These are phyloP conservation scores for Bocquillonia castaneifolia DNA, from an alignment of 441 rosid species.

Conservation along the genomic window DNA sequence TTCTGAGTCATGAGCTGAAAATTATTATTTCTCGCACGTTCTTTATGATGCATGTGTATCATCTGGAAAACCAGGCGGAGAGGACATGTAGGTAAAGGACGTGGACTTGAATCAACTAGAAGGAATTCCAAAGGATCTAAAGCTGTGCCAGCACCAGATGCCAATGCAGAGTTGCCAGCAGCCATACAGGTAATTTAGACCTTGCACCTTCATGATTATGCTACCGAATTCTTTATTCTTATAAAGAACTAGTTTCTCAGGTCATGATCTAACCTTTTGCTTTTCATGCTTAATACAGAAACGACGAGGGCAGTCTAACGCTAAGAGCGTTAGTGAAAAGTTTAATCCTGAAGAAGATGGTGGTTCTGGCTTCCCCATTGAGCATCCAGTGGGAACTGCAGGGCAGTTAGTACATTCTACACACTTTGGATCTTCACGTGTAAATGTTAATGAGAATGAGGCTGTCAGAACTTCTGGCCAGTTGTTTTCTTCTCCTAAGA, in stretches of 20 bases:
- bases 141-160: slow-evolving; percentile 59
- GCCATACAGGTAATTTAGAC: slow-evolving; percentile 47
- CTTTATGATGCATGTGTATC: slow-evolving; percentile 6
- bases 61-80: slow-evolving; percentile 40
- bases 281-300: slow-evolving; percentile 37
- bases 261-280: neutral
- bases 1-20: neutral
- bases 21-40: neutral
- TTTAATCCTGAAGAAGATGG: slow-evolving; percentile 40
- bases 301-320: slow-evolving; percentile 34
- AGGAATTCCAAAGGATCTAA: slow-evolving; percentile 40
- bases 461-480: slow-evolving; percentile 23
- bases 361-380: slow-evolving; percentile 46
- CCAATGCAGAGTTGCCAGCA: slow-evolving; percentile 59
- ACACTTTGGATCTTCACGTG: slow-evolving; percentile 27
- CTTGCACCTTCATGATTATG: neutral
- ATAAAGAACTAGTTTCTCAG: neutral
- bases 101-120: slow-evolving; percentile 35
- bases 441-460: slow-evolving; percentile 26
- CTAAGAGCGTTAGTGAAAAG: slow-evolving; percentile 46
- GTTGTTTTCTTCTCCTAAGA: slow-evolving; percentile 35
- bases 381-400: slow-evolving; percentile 34
- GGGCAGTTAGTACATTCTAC: slow-evolving; percentile 30
- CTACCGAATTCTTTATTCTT: neutral
- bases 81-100: slow-evolving; percentile 40